phyloP scores from a whole-genome alignment of 768 basidiomycete species.

The Imleria badia region DNA sequence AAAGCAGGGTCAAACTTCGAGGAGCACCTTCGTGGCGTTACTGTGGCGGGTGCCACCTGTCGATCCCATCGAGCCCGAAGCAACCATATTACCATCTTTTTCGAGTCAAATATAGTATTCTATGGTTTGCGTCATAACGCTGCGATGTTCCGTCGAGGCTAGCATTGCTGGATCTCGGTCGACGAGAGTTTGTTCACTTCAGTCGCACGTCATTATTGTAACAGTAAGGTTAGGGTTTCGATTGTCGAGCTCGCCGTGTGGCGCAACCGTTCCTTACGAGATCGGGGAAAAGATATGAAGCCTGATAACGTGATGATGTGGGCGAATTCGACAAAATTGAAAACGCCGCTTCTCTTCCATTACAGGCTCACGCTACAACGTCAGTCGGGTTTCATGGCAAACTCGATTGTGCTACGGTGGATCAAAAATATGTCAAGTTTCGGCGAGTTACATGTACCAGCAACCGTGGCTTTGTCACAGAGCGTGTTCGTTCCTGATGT shows the following conservation, averaged over 20 bases:
- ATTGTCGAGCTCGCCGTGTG: slow-evolving; percentile 19
- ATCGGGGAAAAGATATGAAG: not conserved
- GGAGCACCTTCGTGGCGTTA: slow-evolving; percentile 15
- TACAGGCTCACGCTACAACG: slow-evolving; percentile 19
- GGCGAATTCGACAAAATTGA: slow-evolving; percentile 4
- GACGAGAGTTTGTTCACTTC: not conserved
- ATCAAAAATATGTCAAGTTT: too few species aligned
- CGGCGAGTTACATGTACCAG: too few species aligned
- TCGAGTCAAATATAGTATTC: not conserved
- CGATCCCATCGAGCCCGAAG: slow-evolving; percentile 3
- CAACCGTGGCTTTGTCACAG: not conserved
- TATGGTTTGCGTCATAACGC: not conserved
- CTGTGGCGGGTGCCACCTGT: slow-evolving; percentile 1
- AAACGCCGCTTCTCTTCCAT: slow-evolving; percentile 17
- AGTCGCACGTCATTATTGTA: too few species aligned
- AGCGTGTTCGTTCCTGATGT: not conserved
- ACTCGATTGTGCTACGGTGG: too few species aligned
- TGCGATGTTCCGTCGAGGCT: not conserved
- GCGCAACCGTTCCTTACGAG: slow-evolving; percentile 14
- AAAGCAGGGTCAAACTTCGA: slow-evolving; percentile 1
- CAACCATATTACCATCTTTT: not conserved
- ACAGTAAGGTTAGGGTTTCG: too few species aligned
- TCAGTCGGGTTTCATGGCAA: slow-evolving; percentile 1
- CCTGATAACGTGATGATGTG: not conserved
- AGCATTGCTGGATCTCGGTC: not conserved